Evolutionary conservation across 1,284 basidiomycete genomes (phyloP), one percentile per base, ranked within the genome.

Genomic region (Ganoderma boninense): DNA sequence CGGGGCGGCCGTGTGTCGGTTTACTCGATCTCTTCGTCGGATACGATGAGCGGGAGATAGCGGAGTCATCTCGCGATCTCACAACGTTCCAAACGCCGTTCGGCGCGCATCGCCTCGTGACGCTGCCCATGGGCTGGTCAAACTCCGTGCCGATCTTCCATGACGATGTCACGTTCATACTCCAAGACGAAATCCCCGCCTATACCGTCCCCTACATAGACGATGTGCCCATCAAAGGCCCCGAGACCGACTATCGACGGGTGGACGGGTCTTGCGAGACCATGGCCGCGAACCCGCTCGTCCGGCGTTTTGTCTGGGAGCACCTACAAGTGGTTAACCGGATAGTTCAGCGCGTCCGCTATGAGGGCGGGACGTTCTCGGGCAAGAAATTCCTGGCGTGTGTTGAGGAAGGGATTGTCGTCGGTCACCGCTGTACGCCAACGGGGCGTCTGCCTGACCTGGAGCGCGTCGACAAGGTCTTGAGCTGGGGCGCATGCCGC

Each of bases 81-180:
- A 80, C 76, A 0, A 74, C 76, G 0, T 76, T 69, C 62, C 64
- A 71, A 73, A 76, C 69, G 63, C 70, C 49, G 3, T 66, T 69
- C 56, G 77, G 79, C 18, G 73, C 75, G 4, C 65, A 75, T 20
- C 73, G 75, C 20, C 75, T 83, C 0, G 72, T 69, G 0, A 77
- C 72, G 0, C 68, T 84, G 0, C 83, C 82, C 0, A 83, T 82
- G 82, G 84, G 84, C 0, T 85, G 78, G 78, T 83, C 82, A 0
- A 84, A 85, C 63, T 84, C 80, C 0, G 79, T 82, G 0, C 79
- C 79, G 0, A 80, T 83, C 16, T 80, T 82, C 57, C 81, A 84
- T 66, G 78, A 79, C 43, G 75, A 82, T 67, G 74, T 84, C 1
- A 79, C 77, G 0, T 79, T 77, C 62, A 83, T 83, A 43, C 73